A percentile compares a stretch with the other conserved stretches of the same genome.
Conservation (phyloP, 768 basidiomycete genomes). For the Rhodotorula babjevae region DNA sequence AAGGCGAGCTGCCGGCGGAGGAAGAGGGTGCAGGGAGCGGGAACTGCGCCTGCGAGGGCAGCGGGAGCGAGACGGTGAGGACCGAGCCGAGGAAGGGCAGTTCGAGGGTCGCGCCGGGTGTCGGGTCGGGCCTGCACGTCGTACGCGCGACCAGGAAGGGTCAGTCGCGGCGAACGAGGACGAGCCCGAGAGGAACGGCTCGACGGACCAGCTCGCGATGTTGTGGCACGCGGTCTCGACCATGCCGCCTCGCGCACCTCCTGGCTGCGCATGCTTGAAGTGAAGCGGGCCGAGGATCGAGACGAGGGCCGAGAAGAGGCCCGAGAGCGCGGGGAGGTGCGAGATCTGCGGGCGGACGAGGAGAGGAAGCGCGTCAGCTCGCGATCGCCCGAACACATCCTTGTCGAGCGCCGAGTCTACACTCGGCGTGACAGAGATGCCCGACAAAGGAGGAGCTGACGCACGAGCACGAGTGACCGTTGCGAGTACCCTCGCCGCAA, state of each 20-base stretch:
- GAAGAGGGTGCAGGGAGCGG: background rate
- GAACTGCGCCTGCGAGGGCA: slow-evolving; percentile 25
- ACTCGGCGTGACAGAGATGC: slow-evolving; percentile 51
- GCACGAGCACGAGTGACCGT: slow-evolving; percentile 68
- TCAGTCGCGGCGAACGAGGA: too few relatives aligned
- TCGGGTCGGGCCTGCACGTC: slow-evolving; percentile 67
- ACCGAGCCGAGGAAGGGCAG: slow-evolving; percentile 72
- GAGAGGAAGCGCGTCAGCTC: too few relatives aligned
- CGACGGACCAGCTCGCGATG: slow-evolving; percentile 23
- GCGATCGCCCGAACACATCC: too few relatives aligned
- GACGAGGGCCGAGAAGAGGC: slow-evolving; percentile 67
- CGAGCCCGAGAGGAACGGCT: too few relatives aligned
- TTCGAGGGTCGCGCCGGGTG: slow-evolving; percentile 63
- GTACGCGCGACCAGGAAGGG: too few relatives aligned
- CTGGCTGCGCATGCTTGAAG: slow-evolving; percentile 36
- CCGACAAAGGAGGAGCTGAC: slow-evolving; percentile 9
- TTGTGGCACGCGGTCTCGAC: slow-evolving; percentile 40
- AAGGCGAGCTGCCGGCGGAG: too few relatives aligned
- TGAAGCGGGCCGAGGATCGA: slow-evolving; percentile 66
- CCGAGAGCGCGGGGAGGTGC: slow-evolving; percentile 59
- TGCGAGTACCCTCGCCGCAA: slow-evolving; percentile 70
- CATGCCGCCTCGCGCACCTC: slow-evolving; percentile 26
- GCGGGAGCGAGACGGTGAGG: slow-evolving; percentile 18
- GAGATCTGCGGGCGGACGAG: slow-evolving; percentile 50
- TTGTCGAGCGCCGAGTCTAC: too few relatives aligned